Evolutionary conservation across 1,139 yeast genomes (phyloP).

Genomic region (Taiozyma sp.): DNA sequence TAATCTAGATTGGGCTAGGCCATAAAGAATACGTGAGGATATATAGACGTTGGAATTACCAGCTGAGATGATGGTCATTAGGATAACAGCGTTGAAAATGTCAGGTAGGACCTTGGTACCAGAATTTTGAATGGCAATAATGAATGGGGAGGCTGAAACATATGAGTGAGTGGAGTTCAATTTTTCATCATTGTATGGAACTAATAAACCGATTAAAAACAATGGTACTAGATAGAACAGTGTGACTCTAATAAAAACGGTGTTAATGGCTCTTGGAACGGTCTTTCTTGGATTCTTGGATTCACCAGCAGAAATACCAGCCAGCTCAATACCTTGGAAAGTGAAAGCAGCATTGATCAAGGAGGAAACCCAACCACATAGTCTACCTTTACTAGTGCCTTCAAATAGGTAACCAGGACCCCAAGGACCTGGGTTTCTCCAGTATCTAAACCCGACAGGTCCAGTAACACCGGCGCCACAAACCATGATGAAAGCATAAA

Average conservation of each 20-base stretch:
- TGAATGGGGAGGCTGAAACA: constrained; percentile 53
- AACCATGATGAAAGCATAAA: constrained; percentile 63
- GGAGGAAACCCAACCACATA: constrained; percentile 55
- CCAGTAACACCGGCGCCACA: constrained; percentile 69
- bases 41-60: constrained; percentile 60
- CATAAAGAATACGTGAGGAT: constrained; percentile 44
- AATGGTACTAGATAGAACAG: constrained; percentile 65
- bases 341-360: constrained; percentile 73
- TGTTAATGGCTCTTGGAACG: constrained; percentile 72
- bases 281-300: constrained; percentile 71
- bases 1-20: constrained; percentile 44
- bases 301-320: constrained; percentile 74
- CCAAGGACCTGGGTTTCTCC: constrained; percentile 60
- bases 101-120: constrained; percentile 46
- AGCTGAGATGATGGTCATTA: constrained; percentile 56
- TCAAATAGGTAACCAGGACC: constrained; percentile 44
- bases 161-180: constrained; percentile 36
- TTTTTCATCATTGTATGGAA: constrained; percentile 58
- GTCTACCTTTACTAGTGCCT: constrained; percentile 43
- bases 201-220: constrained; percentile 68
- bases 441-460: constrained; percentile 70
- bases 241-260: constrained; percentile 72
- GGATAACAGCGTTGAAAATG: constrained; percentile 50
- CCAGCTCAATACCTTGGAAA: constrained; percentile 71
- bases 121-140: constrained; percentile 45